phyloP scores from a whole-genome alignment of 73 alveolate species.

The Breviolum minutum region DNA sequence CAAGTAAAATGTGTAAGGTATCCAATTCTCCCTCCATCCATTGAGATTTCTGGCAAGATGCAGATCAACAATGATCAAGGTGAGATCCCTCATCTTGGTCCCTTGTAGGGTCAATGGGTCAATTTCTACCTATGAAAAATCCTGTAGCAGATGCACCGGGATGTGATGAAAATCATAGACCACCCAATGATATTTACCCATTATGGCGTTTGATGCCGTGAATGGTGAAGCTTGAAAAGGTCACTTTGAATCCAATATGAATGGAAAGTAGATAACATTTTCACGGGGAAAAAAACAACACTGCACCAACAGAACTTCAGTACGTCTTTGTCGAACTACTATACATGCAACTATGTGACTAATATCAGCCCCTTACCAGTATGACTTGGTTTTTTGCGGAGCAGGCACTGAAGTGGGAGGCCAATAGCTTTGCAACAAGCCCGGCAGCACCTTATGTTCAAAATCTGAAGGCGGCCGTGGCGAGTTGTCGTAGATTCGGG shows the following conservation, averaged over 20 bases:
- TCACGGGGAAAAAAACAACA: too few relatives aligned
- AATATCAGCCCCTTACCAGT: too few relatives aligned
- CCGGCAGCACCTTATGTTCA: constrained; percentile 88
- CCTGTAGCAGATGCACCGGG: neutral
- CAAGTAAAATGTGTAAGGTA: neutral
- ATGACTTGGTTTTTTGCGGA: neutral
- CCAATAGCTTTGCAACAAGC: constrained; percentile 37
- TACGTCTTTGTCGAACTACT: too few relatives aligned
- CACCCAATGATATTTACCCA: too few relatives aligned
- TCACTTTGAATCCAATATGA: too few relatives aligned
- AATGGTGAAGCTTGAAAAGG: too few relatives aligned
- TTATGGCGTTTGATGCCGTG: too few relatives aligned
- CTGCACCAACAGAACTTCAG: too few relatives aligned
- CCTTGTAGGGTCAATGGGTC: constrained; percentile 11
- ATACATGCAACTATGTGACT: too few relatives aligned
- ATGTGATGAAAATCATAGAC: neutral
- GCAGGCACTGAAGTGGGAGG: constrained; percentile 88
- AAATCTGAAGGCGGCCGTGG: constrained; percentile 75
- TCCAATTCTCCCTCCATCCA: neutral
- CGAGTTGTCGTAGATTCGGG: too few relatives aligned
- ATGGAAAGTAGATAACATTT: too few relatives aligned
- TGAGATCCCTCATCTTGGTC: neutral
- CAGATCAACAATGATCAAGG: constrained; percentile 7
- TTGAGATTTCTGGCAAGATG: constrained; percentile 83
- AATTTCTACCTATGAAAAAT: neutral